phyloP scores from a whole-genome alignment of 2,329 filamentous ascomycete species.

The Cryoendolithus antarcticus region DNA sequence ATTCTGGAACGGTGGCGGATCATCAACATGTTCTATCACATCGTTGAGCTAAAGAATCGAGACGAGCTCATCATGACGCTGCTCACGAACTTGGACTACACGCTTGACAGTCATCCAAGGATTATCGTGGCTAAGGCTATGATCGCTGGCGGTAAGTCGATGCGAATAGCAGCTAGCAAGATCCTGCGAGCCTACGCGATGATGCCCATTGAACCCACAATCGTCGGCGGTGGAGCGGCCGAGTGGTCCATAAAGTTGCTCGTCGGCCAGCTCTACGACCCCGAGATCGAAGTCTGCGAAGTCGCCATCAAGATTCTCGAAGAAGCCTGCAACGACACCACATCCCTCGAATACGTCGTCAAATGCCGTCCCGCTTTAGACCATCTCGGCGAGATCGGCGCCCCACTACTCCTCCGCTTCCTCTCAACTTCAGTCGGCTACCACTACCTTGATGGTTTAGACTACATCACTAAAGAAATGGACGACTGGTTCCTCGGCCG shows the following conservation, averaged over 20 bases:
- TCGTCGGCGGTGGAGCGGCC: conserved; percentile 47
- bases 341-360: conserved; percentile 87
- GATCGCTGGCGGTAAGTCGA: conserved; percentile 80
- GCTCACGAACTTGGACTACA: conserved; percentile 85
- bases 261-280: conserved; percentile 97
- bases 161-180: conserved; percentile 81
- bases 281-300: conserved; percentile 91
- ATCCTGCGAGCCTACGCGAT: conserved; percentile 77
- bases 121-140: conserved; percentile 89
- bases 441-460: conserved; percentile 88
- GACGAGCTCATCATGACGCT: conserved; percentile 84
- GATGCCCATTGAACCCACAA: conserved; percentile 33
- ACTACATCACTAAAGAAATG: conserved; percentile 99
- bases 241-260: conserved; percentile 94
- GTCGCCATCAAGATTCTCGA: conserved; percentile 94
- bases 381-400: conserved; percentile 91
- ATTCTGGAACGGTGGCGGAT: conserved; percentile 95
- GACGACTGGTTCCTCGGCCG: conserved; percentile 98
- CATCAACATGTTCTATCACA: conserved; percentile 99
- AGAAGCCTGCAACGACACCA: conserved; percentile 88
- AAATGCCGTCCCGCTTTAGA: conserved; percentile 90
- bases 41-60: conserved; percentile 79
- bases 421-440: conserved; percentile 94
- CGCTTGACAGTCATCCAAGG: conserved; percentile 68
- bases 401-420: conserved; percentile 81